phyloP scores from a whole-genome alignment of 1,139 yeast genomes.

The Candida smagusa region DNA sequence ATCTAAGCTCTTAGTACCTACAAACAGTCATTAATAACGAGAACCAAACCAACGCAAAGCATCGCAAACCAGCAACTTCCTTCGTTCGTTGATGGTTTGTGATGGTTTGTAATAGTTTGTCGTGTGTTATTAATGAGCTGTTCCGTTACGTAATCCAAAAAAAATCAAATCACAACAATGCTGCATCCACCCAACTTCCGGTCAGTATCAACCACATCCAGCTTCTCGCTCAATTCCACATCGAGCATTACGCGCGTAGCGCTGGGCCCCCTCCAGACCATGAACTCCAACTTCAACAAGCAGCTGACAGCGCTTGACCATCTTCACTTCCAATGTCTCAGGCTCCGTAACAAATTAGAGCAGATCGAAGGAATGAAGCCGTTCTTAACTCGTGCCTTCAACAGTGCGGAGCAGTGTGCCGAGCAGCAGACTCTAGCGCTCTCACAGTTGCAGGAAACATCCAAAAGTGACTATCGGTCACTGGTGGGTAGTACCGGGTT shows the following conservation, averaged over 20 bases:
- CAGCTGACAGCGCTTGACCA: constrained; percentile 69
- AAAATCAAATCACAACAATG: constrained; percentile 1
- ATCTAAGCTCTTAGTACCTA: no score
- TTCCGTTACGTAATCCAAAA: no score
- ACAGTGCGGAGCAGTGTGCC: constrained; percentile 59
- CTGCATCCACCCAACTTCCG: constrained; percentile 21
- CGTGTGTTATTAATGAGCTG: no score
- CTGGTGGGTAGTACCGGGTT: constrained; percentile 26
- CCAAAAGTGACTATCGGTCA: constrained; percentile 24
- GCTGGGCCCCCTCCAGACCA: constrained; percentile 39
- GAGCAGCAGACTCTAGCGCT: constrained; percentile 71
- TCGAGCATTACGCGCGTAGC: constrained; percentile 35
- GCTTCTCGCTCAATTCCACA: constrained; percentile 25
- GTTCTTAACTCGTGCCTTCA: constrained; percentile 56
- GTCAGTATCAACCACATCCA: constrained; percentile 36
- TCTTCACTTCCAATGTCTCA: constrained; percentile 66
- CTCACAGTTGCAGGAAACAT: constrained; percentile 25
- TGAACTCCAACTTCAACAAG: constrained; percentile 51
- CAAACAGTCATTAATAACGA: no score
- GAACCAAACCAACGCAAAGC: no score
- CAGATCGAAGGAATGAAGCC: constrained; percentile 70
- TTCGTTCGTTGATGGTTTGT: no score
- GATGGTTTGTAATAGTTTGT: no score
- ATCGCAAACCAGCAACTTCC: no score
- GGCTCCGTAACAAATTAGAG: constrained; percentile 56